Evolutionary conservation across 164 flowering plant species (phyloP), one percentile per base, ranked within the genome.

Genomic region (Saururus chinensis): DNA sequence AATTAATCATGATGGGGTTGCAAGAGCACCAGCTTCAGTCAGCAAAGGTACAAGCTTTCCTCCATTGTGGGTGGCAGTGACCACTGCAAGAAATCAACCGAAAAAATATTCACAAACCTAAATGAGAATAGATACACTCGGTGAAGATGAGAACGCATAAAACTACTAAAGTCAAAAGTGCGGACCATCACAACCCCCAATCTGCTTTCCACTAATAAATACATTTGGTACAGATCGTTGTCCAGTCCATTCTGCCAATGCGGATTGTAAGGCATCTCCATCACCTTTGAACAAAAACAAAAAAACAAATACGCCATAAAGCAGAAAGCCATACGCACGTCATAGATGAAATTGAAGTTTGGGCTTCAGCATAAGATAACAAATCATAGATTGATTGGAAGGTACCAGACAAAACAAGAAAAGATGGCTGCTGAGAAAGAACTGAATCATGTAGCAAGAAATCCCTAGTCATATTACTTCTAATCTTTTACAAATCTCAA

Each of bases 181-280:
- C 24, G 26, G 80, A 90, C 95, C 51, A 67, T 90, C 97, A 40
- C 83, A 90, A 57, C 97, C 97, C 60, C 97, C 95, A 16, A 88
- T 74, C 66, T 88, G 91, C 23, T 84, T 80, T 35, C 91, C 95
- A 7, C 80, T 83, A 22, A 88, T 84, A 69, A 87, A 86, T 67
- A 90, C 89, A 45, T 84, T 90, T 5, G 95, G 97, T 5, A 90
- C 93, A 7, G 93, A 88, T 45, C 75, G 75, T 61, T 78, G 93
- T 55, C 86, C 84, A 21, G 88, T 88, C 95, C 84, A 82, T 69
- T 84, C 81, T 16, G 57, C 67, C 58, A 90, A 72, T 19, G 92
- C 97, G 41, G 82, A 26, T 67, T 90, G 95, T 0, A 83, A 69
- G 11, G 79, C 89, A 49, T 52, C 59, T 57, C 97, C 97, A 75